Evolutionary conservation across 2,329 filamentous ascomycete species (phyloP), one percentile per base, ranked within the genome.

Genomic region (Aspergillus transmontanensis): DNA sequence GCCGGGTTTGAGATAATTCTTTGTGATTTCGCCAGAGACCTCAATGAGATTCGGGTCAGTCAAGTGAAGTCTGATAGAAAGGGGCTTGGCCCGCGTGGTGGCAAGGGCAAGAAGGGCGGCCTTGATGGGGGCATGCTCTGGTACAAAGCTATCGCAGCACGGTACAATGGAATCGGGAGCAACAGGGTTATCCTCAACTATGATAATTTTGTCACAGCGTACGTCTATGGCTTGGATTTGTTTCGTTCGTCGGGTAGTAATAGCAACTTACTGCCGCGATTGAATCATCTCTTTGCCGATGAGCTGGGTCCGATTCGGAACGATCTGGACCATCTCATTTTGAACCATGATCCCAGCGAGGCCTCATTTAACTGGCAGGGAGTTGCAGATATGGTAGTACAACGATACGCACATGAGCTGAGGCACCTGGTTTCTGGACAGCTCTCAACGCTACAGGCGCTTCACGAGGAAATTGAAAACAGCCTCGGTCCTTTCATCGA

Each of bases 1-100:
- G 83, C 84, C 12, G 90, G 90, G 0, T 91, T 91, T 65, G 90
- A 92, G 74, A 82, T 91, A 57, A 88, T 92, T 58, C 79, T 90
- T 26, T 92, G 89, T 75, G 80, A 89, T 59, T 91, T 92, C 69
- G 75, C 73, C 12, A 68, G 74, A 19, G 71, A 79, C 65, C 64
- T 84, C 1, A 71, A 81, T 7, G 62, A 76, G 16, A 69, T 78
- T 1, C 72, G 72, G n/a, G 76, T 80, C 30, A 74, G 71, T 10
- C 69, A 69, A 43, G 70, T 70, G 26, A 72, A 68, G 14, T 43
- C 66, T 9, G 57, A 59, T 9, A n/a, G 51, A n/a, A 48, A 10
- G 39, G 30, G 41, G 10, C 11, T 23, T 9, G 39, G 23, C n/a
- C 41, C 21, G 21, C 50, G 34, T 10, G n/a, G 41, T 14, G 48